Percentiles rank a stretch among this genome's conserved stretches.
These are phyloP conservation scores for Jatropha multifida DNA, from an alignment of 441 rosid species.

Conservation along the genomic window DNA sequence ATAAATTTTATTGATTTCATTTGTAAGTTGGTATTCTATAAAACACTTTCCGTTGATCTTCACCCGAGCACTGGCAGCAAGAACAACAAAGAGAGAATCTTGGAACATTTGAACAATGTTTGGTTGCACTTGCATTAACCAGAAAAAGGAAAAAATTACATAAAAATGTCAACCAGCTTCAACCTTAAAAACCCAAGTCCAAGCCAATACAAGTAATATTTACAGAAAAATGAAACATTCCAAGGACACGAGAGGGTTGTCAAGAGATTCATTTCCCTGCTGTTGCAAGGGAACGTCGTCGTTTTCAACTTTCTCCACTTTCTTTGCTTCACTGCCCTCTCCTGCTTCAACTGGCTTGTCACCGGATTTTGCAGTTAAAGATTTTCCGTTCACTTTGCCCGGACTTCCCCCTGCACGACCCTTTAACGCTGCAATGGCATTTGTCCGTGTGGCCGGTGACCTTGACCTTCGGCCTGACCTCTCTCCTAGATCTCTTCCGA, in stretches of 20 bases:
- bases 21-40: no score
- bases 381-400: slow-evolving; percentile 23
- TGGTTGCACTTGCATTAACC: not conserved
- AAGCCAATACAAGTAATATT: slow-evolving; percentile 15
- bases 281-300: slow-evolving; percentile 22
- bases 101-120: not conserved
- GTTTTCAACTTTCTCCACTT: slow-evolving; percentile 24
- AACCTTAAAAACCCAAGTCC: not conserved
- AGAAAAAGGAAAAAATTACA: not conserved
- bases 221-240: slow-evolving; percentile 89
- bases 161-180: not conserved
- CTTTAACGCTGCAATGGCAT: slow-evolving; percentile 17
- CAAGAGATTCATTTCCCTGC: slow-evolving; percentile 36
- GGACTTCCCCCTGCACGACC: slow-evolving; percentile 36
- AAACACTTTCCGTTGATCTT: no score
- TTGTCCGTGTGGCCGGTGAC: slow-evolving; percentile 49
- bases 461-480: slow-evolving; percentile 45
- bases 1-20: no score
- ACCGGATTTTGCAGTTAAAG: slow-evolving; percentile 27
- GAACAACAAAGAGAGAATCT: no score
- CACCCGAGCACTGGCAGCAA: no score
- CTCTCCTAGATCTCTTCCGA: slow-evolving; percentile 40
- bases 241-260: slow-evolving; percentile 67
- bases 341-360: slow-evolving; percentile 17
- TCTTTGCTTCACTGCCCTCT: slow-evolving; percentile 14